phyloP scores from a whole-genome alignment of 192 early-diverging fungal genomes.

The Endogone sp. region DNA sequence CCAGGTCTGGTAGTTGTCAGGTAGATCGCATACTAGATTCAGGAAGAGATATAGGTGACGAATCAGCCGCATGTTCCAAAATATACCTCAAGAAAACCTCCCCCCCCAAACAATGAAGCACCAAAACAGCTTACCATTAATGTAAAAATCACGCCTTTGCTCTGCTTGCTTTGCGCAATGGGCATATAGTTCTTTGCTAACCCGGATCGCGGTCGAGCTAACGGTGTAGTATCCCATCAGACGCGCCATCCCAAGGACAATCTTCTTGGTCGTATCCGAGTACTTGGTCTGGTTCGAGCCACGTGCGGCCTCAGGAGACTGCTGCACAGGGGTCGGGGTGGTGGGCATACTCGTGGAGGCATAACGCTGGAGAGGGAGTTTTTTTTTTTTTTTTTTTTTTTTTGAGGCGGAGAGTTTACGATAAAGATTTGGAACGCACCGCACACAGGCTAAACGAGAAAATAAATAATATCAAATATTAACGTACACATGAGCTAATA shows the following conservation, averaged over 20 bases:
- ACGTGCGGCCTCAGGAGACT: not conserved
- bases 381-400: not conserved
- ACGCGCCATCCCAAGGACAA: slow-evolving; percentile 38
- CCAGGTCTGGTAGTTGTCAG: slow-evolving; percentile 94
- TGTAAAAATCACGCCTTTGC: slow-evolving; percentile 42
- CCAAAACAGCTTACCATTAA: slow-evolving; percentile 40
- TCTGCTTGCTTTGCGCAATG: slow-evolving; percentile 42
- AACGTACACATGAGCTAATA: not conserved
- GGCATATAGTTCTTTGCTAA: slow-evolving; percentile 44
- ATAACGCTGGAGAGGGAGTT: not conserved
- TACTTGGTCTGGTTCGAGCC: slow-evolving; percentile 11
- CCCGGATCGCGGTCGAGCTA: slow-evolving; percentile 46
- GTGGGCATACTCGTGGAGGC: not conserved
- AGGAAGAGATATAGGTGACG: not conserved
- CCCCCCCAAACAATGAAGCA: too few species aligned
- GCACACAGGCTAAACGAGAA: too few species aligned
- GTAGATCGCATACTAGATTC: slow-evolving; percentile 54
- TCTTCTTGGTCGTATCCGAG: slow-evolving; percentile 27
- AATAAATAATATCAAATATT: too few species aligned
- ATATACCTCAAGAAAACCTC: too few species aligned
- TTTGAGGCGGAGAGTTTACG: not conserved
- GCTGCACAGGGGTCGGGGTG: not conserved
- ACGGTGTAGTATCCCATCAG: slow-evolving; percentile 49
- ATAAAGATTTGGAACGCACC: not conserved
- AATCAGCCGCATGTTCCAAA: too few species aligned